Percentiles rank a stretch among this genome's conserved stretches.
Conservation (phyloP, 345 rosid species). For the Camelina neglecta region DNA sequence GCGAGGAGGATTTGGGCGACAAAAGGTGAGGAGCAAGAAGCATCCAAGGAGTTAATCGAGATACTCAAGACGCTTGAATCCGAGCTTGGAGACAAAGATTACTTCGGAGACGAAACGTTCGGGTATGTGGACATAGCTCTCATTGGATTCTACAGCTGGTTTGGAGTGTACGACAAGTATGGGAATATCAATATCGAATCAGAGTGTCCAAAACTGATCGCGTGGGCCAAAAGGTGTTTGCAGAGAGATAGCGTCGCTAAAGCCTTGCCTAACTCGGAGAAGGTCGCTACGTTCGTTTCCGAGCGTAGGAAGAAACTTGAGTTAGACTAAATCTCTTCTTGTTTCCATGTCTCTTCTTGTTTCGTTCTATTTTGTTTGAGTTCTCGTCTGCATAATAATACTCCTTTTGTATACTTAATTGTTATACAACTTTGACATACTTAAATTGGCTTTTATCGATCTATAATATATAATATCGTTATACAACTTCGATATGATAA, state of each 20-base stretch:
- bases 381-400: neutral
- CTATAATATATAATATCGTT: no score
- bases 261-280: constrained; percentile 10
- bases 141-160: constrained; percentile 32
- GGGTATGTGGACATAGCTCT: constrained; percentile 39
- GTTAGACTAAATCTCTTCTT: constrained; percentile 16
- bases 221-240: constrained; percentile 31
- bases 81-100: constrained; percentile 29
- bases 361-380: neutral
- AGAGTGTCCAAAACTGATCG: constrained; percentile 19
- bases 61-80: constrained; percentile 31
- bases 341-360: neutral
- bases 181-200: constrained; percentile 20
- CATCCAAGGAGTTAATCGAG: constrained; percentile 33
- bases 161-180: constrained; percentile 23
- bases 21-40: constrained; percentile 27
- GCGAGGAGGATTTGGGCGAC: neutral
- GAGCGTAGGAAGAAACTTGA: constrained; percentile 9
- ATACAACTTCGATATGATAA: no score
- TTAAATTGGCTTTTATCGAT: no score
- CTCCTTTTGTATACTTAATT: no score
- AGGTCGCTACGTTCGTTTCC: neutral
- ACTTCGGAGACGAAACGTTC: constrained; percentile 31
- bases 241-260: constrained; percentile 33
- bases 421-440: no score